Base-by-base conservation (phyloP, 345 rosid species). In the Syzygium jambos region DNA sequence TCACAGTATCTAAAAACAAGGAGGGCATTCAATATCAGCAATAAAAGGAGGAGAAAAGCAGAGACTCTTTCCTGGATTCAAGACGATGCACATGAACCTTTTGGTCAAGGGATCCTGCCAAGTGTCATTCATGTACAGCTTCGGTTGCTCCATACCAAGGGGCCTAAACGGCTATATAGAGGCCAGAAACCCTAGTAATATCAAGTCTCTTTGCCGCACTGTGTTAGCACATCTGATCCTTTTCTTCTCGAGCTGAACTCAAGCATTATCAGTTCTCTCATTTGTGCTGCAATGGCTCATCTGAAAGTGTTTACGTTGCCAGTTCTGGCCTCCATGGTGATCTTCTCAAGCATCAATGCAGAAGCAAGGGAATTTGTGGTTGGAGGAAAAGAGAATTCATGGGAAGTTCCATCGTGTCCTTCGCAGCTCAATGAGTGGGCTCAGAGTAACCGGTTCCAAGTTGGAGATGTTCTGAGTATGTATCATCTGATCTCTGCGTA, bases 361-460 rank as follows among this genome's bases (percentile, higher is more conserved):
- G 93, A 93, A 88, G 95, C 94, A 23, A 92, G 86, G 78, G 91
- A 90, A 46, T 53, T 94, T 52, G 49, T 93, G 13, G 93, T 96
- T 38, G 96, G 98, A 6, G 96, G 98, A 73, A 90, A 88, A 61
- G 86, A 88, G 5, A 88, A 90, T 82, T 87, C 95, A 1, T 96
- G 98, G 98, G 89, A 91, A 88, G 86, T 91, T 86, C 96, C 98
- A 53, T 90, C 94, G 57, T 86, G 89, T 23, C 86, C 86, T 17
- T 82, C 88, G 85, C 86, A 89, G 88, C 89, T 94, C 89, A 92
- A 89, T 57, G 86, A 85, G 9, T 93, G 95, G 95, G 95, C 95
- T 10, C 87, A 65, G 61, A 78, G 59, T 16, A 85, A 13, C 17
- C 89, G 92, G 51, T 94, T 94, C 93, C 87, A 85, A 91, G 85